phyloP scores from a whole-genome alignment of 371 early-diverging fungal species.

The Umbelopsis sp. region DNA sequence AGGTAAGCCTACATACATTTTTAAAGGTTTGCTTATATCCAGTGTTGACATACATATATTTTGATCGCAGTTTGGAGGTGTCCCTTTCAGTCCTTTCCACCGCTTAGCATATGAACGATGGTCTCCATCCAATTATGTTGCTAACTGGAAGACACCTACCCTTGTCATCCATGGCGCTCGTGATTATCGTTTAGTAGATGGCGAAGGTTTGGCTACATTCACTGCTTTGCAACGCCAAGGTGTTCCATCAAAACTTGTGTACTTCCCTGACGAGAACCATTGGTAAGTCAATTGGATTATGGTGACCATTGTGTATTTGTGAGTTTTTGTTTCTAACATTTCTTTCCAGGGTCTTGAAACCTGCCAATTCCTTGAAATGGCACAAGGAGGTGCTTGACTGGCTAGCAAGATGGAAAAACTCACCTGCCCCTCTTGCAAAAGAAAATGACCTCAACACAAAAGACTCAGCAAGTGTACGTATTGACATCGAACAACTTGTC shows the following conservation, averaged over 20 bases:
- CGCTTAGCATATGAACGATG: constrained; percentile 66
- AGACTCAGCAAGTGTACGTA: no score
- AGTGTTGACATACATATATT: background rate
- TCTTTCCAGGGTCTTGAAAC: constrained; percentile 60
- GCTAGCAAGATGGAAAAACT: constrained; percentile 61
- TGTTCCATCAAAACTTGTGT: constrained; percentile 70
- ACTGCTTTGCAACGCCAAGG: constrained; percentile 79
- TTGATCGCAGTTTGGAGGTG: constrained; percentile 59
- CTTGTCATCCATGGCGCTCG: constrained; percentile 75
- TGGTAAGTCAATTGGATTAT: constrained; percentile 32
- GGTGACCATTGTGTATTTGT: background rate
- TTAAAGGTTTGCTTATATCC: no score
- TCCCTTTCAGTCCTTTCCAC: constrained; percentile 62
- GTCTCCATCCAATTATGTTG: constrained; percentile 74
- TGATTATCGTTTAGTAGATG: constrained; percentile 71
- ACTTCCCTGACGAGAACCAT: constrained; percentile 86
- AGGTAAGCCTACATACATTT: constrained; percentile 36
- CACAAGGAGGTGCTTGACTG: constrained; percentile 72
- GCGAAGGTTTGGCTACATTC: constrained; percentile 78
- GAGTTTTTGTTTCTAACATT: no score
- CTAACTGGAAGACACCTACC: constrained; percentile 82
- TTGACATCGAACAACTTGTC: background rate
- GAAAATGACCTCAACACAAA: background rate
- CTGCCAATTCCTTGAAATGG: constrained; percentile 80
- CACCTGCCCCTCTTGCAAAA: background rate